Evolutionary conservation across 164 flowering plant genomes (phyloP), one percentile per base, ranked within the genome.

Genomic region (Nymphaea thermarum): DNA sequence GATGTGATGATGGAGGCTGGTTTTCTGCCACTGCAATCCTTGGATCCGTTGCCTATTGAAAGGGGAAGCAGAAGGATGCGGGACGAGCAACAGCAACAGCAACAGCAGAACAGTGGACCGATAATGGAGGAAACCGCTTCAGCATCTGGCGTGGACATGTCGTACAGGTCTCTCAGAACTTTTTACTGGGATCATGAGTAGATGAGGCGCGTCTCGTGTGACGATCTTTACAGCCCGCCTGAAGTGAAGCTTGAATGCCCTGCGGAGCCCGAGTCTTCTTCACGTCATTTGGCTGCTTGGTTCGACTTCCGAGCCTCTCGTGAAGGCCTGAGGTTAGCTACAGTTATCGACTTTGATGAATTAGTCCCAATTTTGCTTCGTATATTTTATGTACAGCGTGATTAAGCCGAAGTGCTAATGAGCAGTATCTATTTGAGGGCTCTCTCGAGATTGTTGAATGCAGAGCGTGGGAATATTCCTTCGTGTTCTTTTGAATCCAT

Each of bases 1-100:
- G 95, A 91, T 76, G 73, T 85, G 86, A 73, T 87, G 59, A 75
- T 86, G 75, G 97, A 88, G 42, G 62, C 83, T 5, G 83, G 74
- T 71, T 81, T 68, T 69, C 36, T 69, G 65, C 79, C 94, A 16
- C 80, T 87, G 18, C 87, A 87, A 0, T 82, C 89, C 15, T 80
- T 74, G 43, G 90, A 89, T 43, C 64, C 60, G 17, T 71, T 73
- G 10, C n/a, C 64, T 3, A 41, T 62, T 4, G 94, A 90, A 62
- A 88, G 71, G 74, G 79, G 81, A 55, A 91, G 93, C 65, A 86
- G 91, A 25, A 80, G 91, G 62, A 71, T 80, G 51, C 82, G 83
- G 86, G 6, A 75, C 8, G 94, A 85, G 60, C 86, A 83, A 70
- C 88, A 74, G 65, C 86, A 83, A 70, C 88, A 74, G 65, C 76